Evolutionary conservation across 768 basidiomycete genomes (phyloP), one percentile per base, ranked within the genome.

Genomic region (Collybia mongolica): DNA sequence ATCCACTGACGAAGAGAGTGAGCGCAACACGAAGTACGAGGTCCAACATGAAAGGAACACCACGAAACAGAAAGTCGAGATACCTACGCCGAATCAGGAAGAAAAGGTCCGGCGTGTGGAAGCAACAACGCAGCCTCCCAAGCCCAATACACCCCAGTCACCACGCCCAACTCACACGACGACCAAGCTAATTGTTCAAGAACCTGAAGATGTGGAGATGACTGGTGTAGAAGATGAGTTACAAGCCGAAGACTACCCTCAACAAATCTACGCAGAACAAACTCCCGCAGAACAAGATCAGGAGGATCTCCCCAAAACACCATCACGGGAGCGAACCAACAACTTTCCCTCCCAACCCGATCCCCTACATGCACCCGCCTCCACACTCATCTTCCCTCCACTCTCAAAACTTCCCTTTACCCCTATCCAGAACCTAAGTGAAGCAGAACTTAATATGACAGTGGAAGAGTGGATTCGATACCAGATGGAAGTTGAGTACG

Each of bases 381-480:
- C 47, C 15, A 51, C 56, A 44, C 36, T 64, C n/a, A 44, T 61
- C 45, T 57, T 74, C 4, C 76, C 77, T 5, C 64, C 74, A 9
- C 65, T 80, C 26, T 74, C 77, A 0, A 72, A 70, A 51, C 67
- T 75, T 3, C 77, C 77, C 1, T 77, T 77, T 49, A 65, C 66
- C n/a, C 68, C 72, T 6, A 43, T 76, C 23, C 65, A 67, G 18
- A 62, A 63, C 19, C 70, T 90, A 36, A 81, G 75, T 5, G 86
- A 86, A 39, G 80, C 80, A 17, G 88, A 93, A 62, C 72, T 84
- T 52, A 68, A 74, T 17, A 86, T 93, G 88, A 88, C 90, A 0
- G 76, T 94, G 42, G 91, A 93, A 60, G 82, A 93, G 60, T 89
- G 89, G 81, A 83, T 93, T 51, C 75, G 85, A 48, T 79, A 82